These are phyloP conservation scores for Alternaria angustiovoidea DNA, from an alignment of 2,329 filamentous ascomycete genomes.

Conservation along the genomic window DNA sequence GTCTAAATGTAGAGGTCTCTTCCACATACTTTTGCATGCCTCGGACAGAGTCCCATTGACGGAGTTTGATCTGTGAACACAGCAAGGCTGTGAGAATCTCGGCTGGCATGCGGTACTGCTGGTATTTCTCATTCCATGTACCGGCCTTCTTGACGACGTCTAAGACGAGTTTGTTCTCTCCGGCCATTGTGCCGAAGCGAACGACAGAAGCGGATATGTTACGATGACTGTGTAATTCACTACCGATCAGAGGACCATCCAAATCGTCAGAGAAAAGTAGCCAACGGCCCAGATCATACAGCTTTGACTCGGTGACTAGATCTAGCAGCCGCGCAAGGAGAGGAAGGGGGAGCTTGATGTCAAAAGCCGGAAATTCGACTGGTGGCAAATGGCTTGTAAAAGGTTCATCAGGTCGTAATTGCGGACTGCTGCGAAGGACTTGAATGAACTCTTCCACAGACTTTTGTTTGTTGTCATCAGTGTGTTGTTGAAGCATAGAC, in stretches of 20 bases:
- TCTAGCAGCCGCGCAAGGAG: constrained; percentile 62
- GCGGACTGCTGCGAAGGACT: constrained; percentile 30
- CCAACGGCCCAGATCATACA: constrained; percentile 62
- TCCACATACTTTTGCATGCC: constrained; percentile 48
- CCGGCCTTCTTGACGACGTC: constrained; percentile 38
- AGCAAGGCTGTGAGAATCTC: constrained; percentile 51
- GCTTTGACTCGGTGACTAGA: constrained; percentile 56
- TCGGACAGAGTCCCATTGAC: constrained; percentile 52
- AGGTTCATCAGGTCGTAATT: constrained; percentile 27
- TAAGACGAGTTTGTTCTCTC: constrained; percentile 52
- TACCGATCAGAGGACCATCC: constrained; percentile 63
- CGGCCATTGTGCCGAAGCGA: constrained; percentile 61
- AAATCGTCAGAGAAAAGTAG: constrained; percentile 61
- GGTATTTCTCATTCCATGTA: constrained; percentile 24
- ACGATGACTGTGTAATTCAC: constrained; percentile 55
- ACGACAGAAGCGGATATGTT: constrained; percentile 62
- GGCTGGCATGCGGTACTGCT: constrained; percentile 41
- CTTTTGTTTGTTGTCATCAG: constrained; percentile 55
- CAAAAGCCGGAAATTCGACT: constrained; percentile 57
- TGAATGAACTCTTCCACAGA: constrained; percentile 55
- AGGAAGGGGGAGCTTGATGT: constrained; percentile 56
- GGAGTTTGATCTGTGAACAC: constrained; percentile 53
- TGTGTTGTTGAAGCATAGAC: constrained; percentile 49
- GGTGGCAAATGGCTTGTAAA: constrained; percentile 39
- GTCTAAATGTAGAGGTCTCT: constrained; percentile 34